Evolutionary conservation across 2,329 filamentous ascomycete genomes (phyloP).

Genomic region (Penicillium sp.): DNA sequence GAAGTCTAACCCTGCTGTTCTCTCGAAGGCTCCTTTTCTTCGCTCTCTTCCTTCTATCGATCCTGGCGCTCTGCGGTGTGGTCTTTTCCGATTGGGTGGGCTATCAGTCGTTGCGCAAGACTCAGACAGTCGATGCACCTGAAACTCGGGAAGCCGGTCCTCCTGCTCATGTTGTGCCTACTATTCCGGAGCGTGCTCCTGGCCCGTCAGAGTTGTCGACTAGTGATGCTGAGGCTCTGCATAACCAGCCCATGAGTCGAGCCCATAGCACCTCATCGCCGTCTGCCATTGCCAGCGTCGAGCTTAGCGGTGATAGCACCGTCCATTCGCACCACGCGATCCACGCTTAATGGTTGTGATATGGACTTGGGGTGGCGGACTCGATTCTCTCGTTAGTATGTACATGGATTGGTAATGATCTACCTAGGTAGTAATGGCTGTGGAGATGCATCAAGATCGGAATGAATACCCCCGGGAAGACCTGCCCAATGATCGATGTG

Average conservation of each 20-base stretch:
- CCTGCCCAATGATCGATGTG: background rate
- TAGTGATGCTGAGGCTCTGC: constrained; percentile 16
- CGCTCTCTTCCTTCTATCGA: constrained; percentile 25
- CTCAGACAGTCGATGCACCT: background rate
- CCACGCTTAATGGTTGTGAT: background rate
- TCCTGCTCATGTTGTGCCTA: constrained; percentile 11
- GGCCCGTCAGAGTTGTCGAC: constrained; percentile 9
- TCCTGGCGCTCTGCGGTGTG: constrained; percentile 28
- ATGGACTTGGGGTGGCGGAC: background rate
- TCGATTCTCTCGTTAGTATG: background rate
- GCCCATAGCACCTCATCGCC: constrained; percentile 9
- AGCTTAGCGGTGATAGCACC: constrained; percentile 11
- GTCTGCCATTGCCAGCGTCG: constrained; percentile 7
- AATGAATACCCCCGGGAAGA: constrained; percentile 1
- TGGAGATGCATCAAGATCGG: background rate
- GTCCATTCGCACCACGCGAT: background rate
- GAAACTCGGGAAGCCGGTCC: constrained; percentile 1
- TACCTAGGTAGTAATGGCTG: background rate
- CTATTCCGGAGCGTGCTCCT: constrained; percentile 13
- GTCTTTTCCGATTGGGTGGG: constrained; percentile 26
- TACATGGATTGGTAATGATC: background rate
- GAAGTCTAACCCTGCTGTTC: background rate
- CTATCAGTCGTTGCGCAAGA: constrained; percentile 20
- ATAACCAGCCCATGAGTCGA: constrained; percentile 15
- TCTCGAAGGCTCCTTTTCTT: constrained; percentile 26